Percentiles rank a stretch among this genome's conserved stretches.
Conservation (phyloP, 306 rosid genomes). For the Myrica gale region DNA sequence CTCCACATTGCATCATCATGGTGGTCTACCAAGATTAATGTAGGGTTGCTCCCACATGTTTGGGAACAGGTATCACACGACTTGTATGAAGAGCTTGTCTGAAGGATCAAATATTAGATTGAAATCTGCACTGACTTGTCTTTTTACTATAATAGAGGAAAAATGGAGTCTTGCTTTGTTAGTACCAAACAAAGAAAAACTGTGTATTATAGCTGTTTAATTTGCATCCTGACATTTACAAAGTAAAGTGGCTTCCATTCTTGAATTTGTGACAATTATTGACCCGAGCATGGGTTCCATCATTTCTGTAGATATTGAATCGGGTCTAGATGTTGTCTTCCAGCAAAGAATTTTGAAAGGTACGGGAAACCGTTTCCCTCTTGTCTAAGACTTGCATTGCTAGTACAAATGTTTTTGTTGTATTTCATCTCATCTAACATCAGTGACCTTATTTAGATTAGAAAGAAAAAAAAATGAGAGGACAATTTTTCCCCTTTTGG, state of each 20-base stretch:
- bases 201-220: too few species aligned
- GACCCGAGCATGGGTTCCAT: conserved; percentile 53
- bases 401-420: background rate
- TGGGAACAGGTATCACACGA: too few species aligned
- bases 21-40: background rate
- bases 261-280: conserved; percentile 62
- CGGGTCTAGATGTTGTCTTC: conserved; percentile 62
- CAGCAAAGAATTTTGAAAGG: conserved; percentile 54
- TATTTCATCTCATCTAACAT: background rate
- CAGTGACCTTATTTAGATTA: background rate
- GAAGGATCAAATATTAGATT: too few species aligned
- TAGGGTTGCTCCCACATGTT: background rate
- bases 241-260: conserved; percentile 71
- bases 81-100: too few species aligned
- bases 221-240: too few species aligned
- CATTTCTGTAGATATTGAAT: conserved; percentile 52
- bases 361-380: conserved; percentile 34
- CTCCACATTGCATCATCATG: too few species aligned
- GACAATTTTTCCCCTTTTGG: background rate
- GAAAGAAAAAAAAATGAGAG: background rate
- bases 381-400: background rate
- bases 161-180: too few species aligned
- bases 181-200: too few species aligned
- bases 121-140: too few species aligned
- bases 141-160: too few species aligned